Evolutionary conservation across 805 yeast genomes (phyloP).

Genomic region (Yamadazyma paraphyllophila): DNA sequence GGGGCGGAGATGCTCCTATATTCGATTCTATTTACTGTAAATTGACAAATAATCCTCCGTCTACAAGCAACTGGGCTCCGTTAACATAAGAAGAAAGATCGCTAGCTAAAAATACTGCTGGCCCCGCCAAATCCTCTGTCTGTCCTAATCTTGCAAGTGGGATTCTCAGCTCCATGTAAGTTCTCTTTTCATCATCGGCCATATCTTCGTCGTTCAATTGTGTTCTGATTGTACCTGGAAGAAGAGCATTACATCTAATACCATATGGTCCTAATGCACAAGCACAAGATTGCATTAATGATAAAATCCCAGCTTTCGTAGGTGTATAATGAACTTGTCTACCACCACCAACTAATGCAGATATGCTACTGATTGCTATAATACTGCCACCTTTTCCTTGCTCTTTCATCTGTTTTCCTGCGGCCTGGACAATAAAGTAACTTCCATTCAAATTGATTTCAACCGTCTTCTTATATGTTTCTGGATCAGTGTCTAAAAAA

Average conservation of each 20-base stretch:
- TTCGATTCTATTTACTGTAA: slow-evolving; percentile 22
- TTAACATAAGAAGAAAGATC: slow-evolving; percentile 36
- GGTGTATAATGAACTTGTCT: slow-evolving; percentile 47
- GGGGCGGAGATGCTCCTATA: no score
- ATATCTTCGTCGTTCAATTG: slow-evolving; percentile 44
- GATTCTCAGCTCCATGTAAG: slow-evolving; percentile 39
- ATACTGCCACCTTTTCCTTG: slow-evolving; percentile 50
- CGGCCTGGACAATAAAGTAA: slow-evolving; percentile 46
- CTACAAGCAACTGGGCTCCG: slow-evolving; percentile 44
- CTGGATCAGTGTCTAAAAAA: slow-evolving; percentile 41
- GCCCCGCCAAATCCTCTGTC: slow-evolving; percentile 40
- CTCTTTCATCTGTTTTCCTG: slow-evolving; percentile 42
- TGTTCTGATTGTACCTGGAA: slow-evolving; percentile 46
- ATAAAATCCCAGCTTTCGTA: slow-evolving; percentile 46
- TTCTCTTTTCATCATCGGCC: slow-evolving; percentile 30
- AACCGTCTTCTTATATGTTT: slow-evolving; percentile 31
- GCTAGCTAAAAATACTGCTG: slow-evolving; percentile 41
- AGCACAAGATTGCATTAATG: slow-evolving; percentile 44
- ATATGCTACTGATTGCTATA: slow-evolving; percentile 42
- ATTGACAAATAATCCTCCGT: slow-evolving; percentile 47
- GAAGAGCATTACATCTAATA: slow-evolving; percentile 44
- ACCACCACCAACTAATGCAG: slow-evolving; percentile 48
- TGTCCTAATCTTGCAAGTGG: slow-evolving; percentile 40
- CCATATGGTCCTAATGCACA: slow-evolving; percentile 43
- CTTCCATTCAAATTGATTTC: slow-evolving; percentile 44